Evolutionary conservation across 139 green algal genomes (phyloP), one percentile per base, ranked within the genome.

Genomic region (Chlamydomonas urium): DNA sequence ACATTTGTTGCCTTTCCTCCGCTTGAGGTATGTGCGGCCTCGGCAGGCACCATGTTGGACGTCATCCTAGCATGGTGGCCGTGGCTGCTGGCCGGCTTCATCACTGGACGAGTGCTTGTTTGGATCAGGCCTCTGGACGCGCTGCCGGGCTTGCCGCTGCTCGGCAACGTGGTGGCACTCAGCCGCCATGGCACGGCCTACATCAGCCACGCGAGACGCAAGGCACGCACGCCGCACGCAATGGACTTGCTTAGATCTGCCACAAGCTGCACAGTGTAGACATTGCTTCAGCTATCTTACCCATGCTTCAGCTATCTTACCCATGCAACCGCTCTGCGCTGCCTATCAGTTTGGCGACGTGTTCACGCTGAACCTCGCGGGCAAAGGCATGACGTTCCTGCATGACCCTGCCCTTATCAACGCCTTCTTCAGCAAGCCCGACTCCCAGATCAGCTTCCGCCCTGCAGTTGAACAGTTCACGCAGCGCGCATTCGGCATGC

Each of bases 391-490:
- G 86, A 83, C 82, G 1, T 94, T 89, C 32, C 35, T 90, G 8
- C 86, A 85, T 29, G 58, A 83, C 1, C 81, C 82, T 0, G 32
- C 47, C 0, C 61, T 84, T 21, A 79, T 93, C 1, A 56, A 79
- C 1, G 38, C 58, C 23, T 93, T 92, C 69, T 91, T 94, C 56
- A 73, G 42, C 17, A 78, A 77, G 0, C 83, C 81, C 1, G 81
- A 90, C n/a, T 68, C 8, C 28, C 38, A 61, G 10, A 45, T 62
- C 38, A 31, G 4, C 32, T 47, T 33, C 78, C 86, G 85, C 75
- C 86, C 82, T 17, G 86, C 86, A 4, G 81, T 89, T 14, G 75
- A 88, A 75, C 86, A 86, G 66, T 94, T 91, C 75, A 94, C 87
- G 1, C 65, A 88, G 66, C 76, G 89, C 1, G 85, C 92, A 1